phyloP scores from a whole-genome alignment of 176 grass and related monocot species.

The Oryza meridionalis region DNA sequence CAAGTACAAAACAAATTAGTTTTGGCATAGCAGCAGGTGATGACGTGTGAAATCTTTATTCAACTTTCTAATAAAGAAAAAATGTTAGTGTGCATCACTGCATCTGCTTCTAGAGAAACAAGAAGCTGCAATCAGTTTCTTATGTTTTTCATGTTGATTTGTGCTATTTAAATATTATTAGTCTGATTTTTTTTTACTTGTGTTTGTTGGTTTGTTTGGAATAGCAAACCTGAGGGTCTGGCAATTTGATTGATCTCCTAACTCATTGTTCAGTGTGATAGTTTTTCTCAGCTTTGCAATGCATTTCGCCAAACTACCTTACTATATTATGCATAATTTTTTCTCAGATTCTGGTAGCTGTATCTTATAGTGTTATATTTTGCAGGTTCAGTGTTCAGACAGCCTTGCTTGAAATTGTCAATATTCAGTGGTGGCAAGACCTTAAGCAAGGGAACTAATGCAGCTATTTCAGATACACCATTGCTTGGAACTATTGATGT shows the following conservation, averaged over 20 bases:
- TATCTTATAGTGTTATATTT: background rate
- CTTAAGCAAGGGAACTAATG: slow-evolving; percentile 38
- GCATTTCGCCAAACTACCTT: background rate
- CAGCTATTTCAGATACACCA: slow-evolving; percentile 35
- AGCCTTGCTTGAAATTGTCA: slow-evolving; percentile 39
- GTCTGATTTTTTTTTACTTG: background rate
- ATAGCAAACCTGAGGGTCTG: background rate
- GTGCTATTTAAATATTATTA: background rate
- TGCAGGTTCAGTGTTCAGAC: slow-evolving; percentile 45
- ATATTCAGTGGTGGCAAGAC: slow-evolving; percentile 32
- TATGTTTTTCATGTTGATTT: slow-evolving; percentile 24
- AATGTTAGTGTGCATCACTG: background rate
- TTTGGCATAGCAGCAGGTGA: slow-evolving; percentile 40
- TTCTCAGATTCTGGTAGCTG: background rate
- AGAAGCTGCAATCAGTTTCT: slow-evolving; percentile 3
- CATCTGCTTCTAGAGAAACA: background rate
- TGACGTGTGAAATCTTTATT: slow-evolving; percentile 1
- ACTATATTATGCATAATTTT: background rate
- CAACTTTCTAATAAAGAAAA: background rate
- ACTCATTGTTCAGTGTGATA: background rate
- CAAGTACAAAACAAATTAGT: slow-evolving; percentile 30
- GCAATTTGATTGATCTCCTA: background rate
- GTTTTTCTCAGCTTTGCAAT: background rate
- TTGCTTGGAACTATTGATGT: slow-evolving; percentile 44
- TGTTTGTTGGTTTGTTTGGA: background rate